Base-by-base conservation (phyloP, 352 stramenopile species). In the Phytophthora cryptogea region DNA sequence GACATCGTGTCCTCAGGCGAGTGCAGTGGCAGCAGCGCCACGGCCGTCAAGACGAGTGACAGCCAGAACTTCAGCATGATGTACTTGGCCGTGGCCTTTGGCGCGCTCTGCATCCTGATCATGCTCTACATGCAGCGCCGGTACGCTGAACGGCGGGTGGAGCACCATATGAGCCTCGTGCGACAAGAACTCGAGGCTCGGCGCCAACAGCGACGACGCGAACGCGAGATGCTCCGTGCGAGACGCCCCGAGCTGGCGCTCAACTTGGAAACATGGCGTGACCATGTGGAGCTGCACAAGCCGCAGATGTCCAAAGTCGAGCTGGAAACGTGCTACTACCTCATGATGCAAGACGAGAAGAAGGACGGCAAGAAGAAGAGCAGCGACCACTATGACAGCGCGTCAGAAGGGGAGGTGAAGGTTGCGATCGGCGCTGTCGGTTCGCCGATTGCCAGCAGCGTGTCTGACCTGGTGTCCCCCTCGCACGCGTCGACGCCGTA, bases 51-150 rank as follows among this genome's bases (percentile, higher is more conserved):
- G n/a, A 42, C 8, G n/a, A 59, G 35, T 20, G 47, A 45, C 40
- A 44, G 13, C 5, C 63, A 67, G 16, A 45, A 28, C 16, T 49
- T 68, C 30, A 64, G 57, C 41, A 63, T 65, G 49, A 54, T 81
- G 31, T 78, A 72, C 44, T 26, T 80, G 20, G 57, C 49, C 13
- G 77, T 78, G 41, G 66, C 56, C 3, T 52, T 63, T n/a, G 57
- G 67, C 10, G 65, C 54, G 16, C 35, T 72, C 17, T 40, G 44
- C 40, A 52, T 83, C 48, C 72, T 75, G 47, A 26, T 68, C 20
- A 48, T 80, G 50, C 70, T 83, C n/a, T 79, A 65, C 49, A 52
- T 68, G 43, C 74, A 83, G 54, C 65, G 69, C 47, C 69, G 63
- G 32, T 75, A 62, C 36, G 57, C 59, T 42, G 74, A 83, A 58